Base-by-base conservation (phyloP, 345 rosid genomes). In the Rhizophora apiculata region DNA sequence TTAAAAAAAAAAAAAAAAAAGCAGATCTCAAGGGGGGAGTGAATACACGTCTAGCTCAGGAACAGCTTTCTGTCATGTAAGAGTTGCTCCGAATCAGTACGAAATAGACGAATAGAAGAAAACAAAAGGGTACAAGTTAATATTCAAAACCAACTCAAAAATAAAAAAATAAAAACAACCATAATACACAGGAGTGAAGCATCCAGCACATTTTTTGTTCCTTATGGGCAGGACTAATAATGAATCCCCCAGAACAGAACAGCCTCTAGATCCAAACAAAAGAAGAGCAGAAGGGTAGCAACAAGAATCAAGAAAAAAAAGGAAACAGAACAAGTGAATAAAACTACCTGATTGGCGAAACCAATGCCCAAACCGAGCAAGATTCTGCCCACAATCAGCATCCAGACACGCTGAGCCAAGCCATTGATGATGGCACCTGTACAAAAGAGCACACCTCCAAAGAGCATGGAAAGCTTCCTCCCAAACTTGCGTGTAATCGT, bases 401-500 rank as follows among this genome's bases (percentile, higher is more conserved):
- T 85, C 8, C 67, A 76, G 51, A 82, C 69, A 53, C 19, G 70
- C 1, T 26, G n/a, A 22, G 88, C 83, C 0, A 76, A 48, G 62
- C 80, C 86, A 16, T 85, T 85, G 59, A 85, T 39, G 72, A 80
- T 65, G 57, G 86, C 84, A 8, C 88, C 88, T 0, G 57, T 0
- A 62, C 76, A 76, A 61, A 80, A 85, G 34, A 78, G 32, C 26
- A 78, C 15, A 6, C 83, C 67, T 57, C 88, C 86, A 8, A 74
- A 20, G 0, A 39, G 29, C 83, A 85, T 85, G 8, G 88, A 80
- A 3, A 67, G 8, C 36, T 68, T 80, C 22, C 88, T 64, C 0
- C 88, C 88, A 2, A 74, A 80, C 73, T 61, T 82, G 11, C 98
- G 80, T 0, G 99, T 96, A 37, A 92, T 83, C 15, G 71, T 84